These are phyloP conservation scores for Aspergillus sp. DNA, from an alignment of 2,329 filamentous ascomycete genomes.

Conservation along the genomic window DNA sequence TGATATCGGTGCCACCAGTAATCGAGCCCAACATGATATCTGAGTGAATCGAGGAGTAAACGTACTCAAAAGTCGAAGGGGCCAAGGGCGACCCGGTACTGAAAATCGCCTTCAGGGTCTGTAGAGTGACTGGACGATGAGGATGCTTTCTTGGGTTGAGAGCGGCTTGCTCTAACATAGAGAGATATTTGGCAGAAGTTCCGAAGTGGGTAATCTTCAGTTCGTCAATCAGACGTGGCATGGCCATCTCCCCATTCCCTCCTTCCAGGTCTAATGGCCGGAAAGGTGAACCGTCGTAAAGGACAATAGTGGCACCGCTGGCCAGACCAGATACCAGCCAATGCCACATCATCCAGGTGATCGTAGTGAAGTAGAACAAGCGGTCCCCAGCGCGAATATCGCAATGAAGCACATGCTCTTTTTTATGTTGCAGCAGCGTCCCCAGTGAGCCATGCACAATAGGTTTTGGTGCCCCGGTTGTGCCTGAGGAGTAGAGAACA, in stretches of 20 bases:
- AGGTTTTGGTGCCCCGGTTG: constrained; percentile 84
- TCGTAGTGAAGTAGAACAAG: constrained; percentile 92
- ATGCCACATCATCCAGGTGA: constrained; percentile 99
- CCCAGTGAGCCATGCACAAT: constrained; percentile 92
- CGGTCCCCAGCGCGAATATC: constrained; percentile 74
- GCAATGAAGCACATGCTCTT: constrained; percentile 88
- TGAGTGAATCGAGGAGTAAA: constrained; percentile 80
- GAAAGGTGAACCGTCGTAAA: constrained; percentile 95
- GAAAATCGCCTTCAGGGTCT: constrained; percentile 78
- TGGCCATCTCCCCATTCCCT: constrained; percentile 72
- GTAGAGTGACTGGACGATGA: constrained; percentile 43
- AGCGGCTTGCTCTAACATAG: constrained; percentile 79
- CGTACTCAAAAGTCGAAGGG: constrained; percentile 88
- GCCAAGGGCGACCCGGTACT: constrained; percentile 91
- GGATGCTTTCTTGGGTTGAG: constrained; percentile 63
- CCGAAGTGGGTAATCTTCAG: constrained; percentile 89
- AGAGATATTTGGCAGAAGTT: constrained; percentile 92
- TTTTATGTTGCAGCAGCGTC: constrained; percentile 94
- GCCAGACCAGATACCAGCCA: constrained; percentile 90
- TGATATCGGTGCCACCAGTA: constrained; percentile 94
- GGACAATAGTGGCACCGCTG: constrained; percentile 77
- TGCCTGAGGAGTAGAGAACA: constrained; percentile 91
- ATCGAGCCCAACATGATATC: constrained; percentile 89
- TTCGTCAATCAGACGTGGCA: constrained; percentile 80
- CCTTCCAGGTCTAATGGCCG: constrained; percentile 62